Conservation (phyloP, 192 early-diverging fungal genomes). For the Coemansia furcata region DNA sequence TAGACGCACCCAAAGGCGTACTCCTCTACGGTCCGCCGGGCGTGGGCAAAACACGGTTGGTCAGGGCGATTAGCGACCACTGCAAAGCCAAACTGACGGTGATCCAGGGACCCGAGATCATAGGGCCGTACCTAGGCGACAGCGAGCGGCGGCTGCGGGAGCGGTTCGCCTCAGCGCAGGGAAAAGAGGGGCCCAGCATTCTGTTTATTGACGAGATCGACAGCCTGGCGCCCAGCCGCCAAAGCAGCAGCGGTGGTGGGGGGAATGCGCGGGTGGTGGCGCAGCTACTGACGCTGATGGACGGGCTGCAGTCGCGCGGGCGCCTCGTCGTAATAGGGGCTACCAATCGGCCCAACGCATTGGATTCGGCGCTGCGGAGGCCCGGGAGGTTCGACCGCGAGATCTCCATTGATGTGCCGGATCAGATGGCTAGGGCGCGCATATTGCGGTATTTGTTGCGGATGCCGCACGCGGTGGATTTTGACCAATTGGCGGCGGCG, state of each 20-base stretch:
- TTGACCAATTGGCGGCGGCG: constrained; percentile 56
- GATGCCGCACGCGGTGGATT: background rate
- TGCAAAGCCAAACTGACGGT: constrained; percentile 68
- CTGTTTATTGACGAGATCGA: constrained; percentile 98
- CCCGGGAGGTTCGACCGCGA: constrained; percentile 98
- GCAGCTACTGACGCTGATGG: constrained; percentile 99
- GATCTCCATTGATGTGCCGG: constrained; percentile 79
- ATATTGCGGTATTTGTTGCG: background rate
- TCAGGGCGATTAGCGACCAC: constrained; percentile 61
- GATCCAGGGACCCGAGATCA: constrained; percentile 81
- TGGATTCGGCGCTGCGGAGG: constrained; percentile 92
- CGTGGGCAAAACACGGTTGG: constrained; percentile 91
- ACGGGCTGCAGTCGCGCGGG: constrained; percentile 95
- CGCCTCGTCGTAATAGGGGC: constrained; percentile 97
- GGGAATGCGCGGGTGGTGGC: constrained; percentile 91
- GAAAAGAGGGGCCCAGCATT: constrained; percentile 57
- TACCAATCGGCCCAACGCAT: constrained; percentile 94
- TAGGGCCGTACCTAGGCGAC: constrained; percentile 82
- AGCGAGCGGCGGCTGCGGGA: constrained; percentile 76
- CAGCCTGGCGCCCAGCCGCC: constrained; percentile 36
- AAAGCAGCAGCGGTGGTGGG: constrained; percentile 26
- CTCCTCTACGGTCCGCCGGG: constrained; percentile 93
- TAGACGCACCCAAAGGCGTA: constrained; percentile 85
- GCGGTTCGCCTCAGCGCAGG: constrained; percentile 69
- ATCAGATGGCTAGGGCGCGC: background rate